Base-by-base conservation (phyloP, 495 filamentous ascomycete species). In the Trypethelium eluteriae region DNA sequence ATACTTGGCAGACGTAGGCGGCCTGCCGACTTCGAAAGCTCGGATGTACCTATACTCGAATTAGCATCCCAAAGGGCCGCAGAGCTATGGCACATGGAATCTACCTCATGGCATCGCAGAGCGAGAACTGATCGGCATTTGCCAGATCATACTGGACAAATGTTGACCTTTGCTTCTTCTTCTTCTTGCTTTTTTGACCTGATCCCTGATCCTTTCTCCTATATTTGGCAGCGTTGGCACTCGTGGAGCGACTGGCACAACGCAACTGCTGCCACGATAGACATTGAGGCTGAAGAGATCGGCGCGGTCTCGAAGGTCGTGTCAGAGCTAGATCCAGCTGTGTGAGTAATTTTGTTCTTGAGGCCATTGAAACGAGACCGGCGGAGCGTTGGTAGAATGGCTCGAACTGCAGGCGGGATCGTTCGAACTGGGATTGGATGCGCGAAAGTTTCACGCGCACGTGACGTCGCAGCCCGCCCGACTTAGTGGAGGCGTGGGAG, bases 81-180 rank as follows among this genome's bases (percentile, higher is more conserved):
- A 25, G 25, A 25, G 25, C 25, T 25, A 25, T 25, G 0, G 25
- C 25, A 25, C 25, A 25, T 25, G 25, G 25, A 25, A 25, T 25
- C 25, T 83, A 93, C 90, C 93, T 85, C 87, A 98, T 95, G 6
- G 94, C 94, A 80, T 98, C 94, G 70, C 89, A 89, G 11, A 98
- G 82, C 4, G 90, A 82, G 74, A 85, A 94, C 69, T 90, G 86
- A 44, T 90, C 79, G 69, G 86, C 78, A 69, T 83, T 70, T 73
- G 81, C 79, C 71, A 92, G 41, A 75, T 87, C 80, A 71, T 82
- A 81, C 64, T 87, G 80, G 35, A 75, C 81, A 75, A 84, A 96
- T 67, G 81, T 84, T 67, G 76, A 83, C 64, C 81, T 82, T 64
- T 79, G 77, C 76, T 89, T 91, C 77, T 86, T 88, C 72, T 83